Evolutionary conservation across 331 rosid species (phyloP).

Genomic region (Ulmus americana): DNA sequence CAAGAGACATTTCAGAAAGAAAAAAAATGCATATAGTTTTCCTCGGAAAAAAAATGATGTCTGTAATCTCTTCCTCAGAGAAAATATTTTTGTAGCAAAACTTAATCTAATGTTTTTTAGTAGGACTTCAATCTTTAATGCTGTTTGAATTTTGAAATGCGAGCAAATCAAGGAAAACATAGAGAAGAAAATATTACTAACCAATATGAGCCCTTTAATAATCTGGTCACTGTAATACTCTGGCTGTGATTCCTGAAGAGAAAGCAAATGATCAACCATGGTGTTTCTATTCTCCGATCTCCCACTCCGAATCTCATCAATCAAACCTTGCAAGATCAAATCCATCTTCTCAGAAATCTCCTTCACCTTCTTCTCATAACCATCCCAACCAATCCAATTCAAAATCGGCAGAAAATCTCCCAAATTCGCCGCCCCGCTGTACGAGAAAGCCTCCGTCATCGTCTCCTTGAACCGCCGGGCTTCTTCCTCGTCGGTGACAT

Average conservation of each 20-base stretch:
- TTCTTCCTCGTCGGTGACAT: neutral
- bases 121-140: no score
- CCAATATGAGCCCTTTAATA: constrained; percentile 9
- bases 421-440: neutral
- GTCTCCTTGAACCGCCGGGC: neutral
- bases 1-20: no score
- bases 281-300: neutral
- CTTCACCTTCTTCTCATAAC: constrained; percentile 16
- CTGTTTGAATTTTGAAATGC: neutral
- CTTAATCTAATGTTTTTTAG: neutral
- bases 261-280: constrained; percentile 11
- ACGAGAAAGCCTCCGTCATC: neutral
- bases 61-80: neutral
- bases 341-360: neutral
- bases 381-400: neutral
- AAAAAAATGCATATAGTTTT: no score
- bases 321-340: constrained; percentile 2
- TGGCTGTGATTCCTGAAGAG: constrained; percentile 3
- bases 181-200: neutral
- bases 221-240: constrained; percentile 18
- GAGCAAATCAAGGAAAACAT: neutral
- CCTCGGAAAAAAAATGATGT: neutral
- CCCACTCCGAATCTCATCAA: neutral
- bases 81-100: neutral
- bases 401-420: constrained; percentile 10